Percentiles rank a stretch among this genome's conserved stretches.
These are phyloP conservation scores for Diaporthe vexans DNA, from an alignment of 2,329 filamentous ascomycete species.

Conservation along the genomic window DNA sequence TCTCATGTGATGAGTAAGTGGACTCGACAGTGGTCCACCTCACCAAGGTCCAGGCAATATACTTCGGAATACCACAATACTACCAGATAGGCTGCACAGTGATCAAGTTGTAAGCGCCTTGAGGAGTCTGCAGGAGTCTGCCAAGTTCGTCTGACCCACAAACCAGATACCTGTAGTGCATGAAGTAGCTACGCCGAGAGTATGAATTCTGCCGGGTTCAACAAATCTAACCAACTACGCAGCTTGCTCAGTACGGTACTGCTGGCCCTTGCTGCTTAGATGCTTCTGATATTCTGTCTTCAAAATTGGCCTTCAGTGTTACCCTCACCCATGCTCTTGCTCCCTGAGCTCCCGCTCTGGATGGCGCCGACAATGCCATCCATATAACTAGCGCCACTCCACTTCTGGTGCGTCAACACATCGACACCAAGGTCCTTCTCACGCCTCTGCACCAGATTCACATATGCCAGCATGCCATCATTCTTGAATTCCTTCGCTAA, in stretches of 20 bases:
- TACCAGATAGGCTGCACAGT: background rate
- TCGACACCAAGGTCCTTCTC: conserved; percentile 94
- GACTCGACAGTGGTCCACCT: background rate
- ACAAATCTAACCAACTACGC: too few relatives aligned
- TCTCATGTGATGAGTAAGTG: too few relatives aligned
- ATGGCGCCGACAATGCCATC: conserved; percentile 92
- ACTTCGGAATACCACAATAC: background rate
- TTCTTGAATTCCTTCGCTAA: conserved; percentile 86
- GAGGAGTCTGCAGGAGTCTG: background rate
- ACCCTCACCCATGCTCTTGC: conserved; percentile 93
- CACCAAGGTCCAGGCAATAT: background rate
- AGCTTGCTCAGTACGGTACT: background rate
- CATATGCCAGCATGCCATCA: conserved; percentile 97
- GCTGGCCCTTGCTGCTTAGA: background rate
- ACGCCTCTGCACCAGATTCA: conserved; percentile 88
- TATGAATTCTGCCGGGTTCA: too few relatives aligned
- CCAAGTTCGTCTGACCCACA: too few relatives aligned
- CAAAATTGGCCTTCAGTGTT: conserved; percentile 84
- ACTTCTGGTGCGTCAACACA: conserved; percentile 95
- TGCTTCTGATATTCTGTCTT: background rate
- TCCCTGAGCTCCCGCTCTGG: conserved; percentile 90
- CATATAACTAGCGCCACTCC: conserved; percentile 79
- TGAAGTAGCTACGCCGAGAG: too few relatives aligned
- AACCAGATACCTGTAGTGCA: too few relatives aligned
- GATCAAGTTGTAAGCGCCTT: background rate